These are phyloP conservation scores for Scutellaria baicalensis DNA, from an alignment of 257 asterid genomes.

Conservation along the genomic window DNA sequence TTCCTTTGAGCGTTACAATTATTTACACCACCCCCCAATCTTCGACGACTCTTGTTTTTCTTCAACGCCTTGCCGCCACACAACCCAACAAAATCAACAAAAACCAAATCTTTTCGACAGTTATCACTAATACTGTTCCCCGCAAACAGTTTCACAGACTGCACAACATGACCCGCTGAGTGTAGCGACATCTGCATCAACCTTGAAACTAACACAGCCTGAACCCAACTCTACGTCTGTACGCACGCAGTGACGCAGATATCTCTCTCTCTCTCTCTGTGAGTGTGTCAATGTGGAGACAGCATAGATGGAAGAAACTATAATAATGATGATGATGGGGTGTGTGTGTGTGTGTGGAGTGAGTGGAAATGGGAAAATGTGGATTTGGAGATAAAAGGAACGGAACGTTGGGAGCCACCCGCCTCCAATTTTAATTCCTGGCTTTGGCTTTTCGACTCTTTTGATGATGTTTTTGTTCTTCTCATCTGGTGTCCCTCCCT, in stretches of 20 bases:
- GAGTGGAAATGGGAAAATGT: slow-evolving; percentile 44
- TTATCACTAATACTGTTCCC: slow-evolving; percentile 17
- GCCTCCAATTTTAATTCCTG: slow-evolving; percentile 28
- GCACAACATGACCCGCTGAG: slow-evolving; percentile 46
- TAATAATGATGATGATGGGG: neutral
- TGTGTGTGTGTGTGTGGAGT: slow-evolving; percentile 20
- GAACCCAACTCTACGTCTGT: neutral
- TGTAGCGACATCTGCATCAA: slow-evolving; percentile 42
- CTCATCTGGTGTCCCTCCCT: too few species aligned
- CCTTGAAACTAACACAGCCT: neutral
- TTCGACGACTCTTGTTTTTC: slow-evolving; percentile 29
- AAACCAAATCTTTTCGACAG: slow-evolving; percentile 29
- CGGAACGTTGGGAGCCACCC: slow-evolving; percentile 39
- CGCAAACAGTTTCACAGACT: slow-evolving; percentile 48
- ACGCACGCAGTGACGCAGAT: too few species aligned
- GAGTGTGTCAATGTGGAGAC: neutral
- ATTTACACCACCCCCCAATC: slow-evolving; percentile 21
- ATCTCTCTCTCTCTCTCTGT: neutral
- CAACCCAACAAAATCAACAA: slow-evolving; percentile 46
- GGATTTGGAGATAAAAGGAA: slow-evolving; percentile 43
- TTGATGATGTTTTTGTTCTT: slow-evolving; percentile 17
- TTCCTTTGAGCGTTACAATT: slow-evolving; percentile 19
- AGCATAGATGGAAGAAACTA: too few species aligned
- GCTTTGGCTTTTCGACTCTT: slow-evolving; percentile 19
- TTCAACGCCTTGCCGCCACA: slow-evolving; percentile 30